Conservation (phyloP, 2,329 filamentous ascomycete species). For the Thielaviopsis ethacetica region DNA sequence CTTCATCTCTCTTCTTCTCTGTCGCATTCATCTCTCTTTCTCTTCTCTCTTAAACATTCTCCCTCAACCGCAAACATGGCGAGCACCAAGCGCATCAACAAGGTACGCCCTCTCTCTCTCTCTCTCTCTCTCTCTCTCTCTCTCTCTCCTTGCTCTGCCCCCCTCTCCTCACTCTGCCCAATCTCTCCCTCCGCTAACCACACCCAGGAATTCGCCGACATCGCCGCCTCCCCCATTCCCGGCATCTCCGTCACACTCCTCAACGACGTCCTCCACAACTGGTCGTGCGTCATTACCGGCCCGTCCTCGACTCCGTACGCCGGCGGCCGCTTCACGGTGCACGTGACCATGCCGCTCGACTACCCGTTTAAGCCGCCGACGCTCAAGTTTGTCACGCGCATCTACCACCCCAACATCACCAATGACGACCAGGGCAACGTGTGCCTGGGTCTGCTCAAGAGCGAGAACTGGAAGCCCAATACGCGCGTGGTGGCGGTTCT, state of each 20-base stretch:
- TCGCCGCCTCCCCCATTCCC: constrained; percentile 28
- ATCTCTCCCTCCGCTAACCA: constrained; percentile 15
- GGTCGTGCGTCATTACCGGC: constrained; percentile 32
- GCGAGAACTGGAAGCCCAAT: constrained; percentile 84
- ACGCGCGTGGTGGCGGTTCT: constrained; percentile 62
- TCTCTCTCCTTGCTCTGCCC: too few relatives aligned
- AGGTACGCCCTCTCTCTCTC: constrained; percentile 18
- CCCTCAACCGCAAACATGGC: constrained; percentile 25
- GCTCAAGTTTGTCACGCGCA: constrained; percentile 69
- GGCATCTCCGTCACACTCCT: constrained; percentile 32
- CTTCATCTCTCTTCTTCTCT: background rate
- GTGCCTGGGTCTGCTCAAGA: constrained; percentile 69
- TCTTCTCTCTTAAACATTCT: background rate
- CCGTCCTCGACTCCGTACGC: constrained; percentile 30
- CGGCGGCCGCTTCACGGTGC: constrained; percentile 59
- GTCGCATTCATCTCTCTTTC: too few relatives aligned
- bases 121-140: background rate
- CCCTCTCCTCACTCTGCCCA: too few relatives aligned
- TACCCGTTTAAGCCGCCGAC: constrained; percentile 84
- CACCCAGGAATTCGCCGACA: constrained; percentile 35
- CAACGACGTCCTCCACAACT: constrained; percentile 32
- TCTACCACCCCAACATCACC: constrained; percentile 90
- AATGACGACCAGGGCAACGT: constrained; percentile 75
- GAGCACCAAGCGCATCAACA: constrained; percentile 27
- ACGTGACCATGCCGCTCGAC: constrained; percentile 55